Evolutionary conservation across 2,329 filamentous ascomycete species (phyloP).

Genomic region (Pseudocercospora cruenta): DNA sequence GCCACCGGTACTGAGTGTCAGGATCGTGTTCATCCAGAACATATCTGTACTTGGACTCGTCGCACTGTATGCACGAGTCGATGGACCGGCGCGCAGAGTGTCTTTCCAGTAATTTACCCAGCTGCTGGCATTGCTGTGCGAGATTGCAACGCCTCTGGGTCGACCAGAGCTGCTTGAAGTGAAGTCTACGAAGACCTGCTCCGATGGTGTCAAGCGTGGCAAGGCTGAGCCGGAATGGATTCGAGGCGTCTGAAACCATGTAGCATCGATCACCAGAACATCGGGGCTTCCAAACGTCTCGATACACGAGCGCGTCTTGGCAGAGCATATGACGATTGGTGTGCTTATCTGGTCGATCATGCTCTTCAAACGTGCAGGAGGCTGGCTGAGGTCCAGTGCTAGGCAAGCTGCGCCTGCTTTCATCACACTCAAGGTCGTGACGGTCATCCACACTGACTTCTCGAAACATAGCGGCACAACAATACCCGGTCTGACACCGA

Average conservation of each 20-base stretch:
- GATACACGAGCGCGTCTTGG: neutral
- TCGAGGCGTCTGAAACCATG: neutral
- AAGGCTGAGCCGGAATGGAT: neutral
- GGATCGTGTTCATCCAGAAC: conserved; percentile 1
- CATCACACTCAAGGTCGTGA: conserved; percentile 33
- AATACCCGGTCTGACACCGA: conserved; percentile 9
- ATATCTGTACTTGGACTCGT: neutral
- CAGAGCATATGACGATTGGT: neutral
- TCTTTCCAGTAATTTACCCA: neutral
- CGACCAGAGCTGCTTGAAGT: neutral
- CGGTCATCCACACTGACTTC: conserved; percentile 33
- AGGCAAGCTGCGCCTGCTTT: conserved; percentile 36
- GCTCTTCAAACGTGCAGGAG: neutral
- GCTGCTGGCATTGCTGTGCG: neutral
- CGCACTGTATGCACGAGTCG: neutral
- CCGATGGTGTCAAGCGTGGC: neutral
- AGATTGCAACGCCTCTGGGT: neutral
- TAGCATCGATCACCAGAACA: neutral
- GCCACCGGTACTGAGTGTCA: neutral
- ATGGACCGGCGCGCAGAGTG: neutral
- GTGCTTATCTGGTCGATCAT: neutral
- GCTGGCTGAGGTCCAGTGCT: conserved; percentile 8
- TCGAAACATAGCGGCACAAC: conserved; percentile 34
- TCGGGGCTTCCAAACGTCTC: neutral
- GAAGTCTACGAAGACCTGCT: neutral